These are phyloP conservation scores for Torrubiellomyces zombiae DNA, from an alignment of 2,329 filamentous ascomycete genomes.

Conservation along the genomic window DNA sequence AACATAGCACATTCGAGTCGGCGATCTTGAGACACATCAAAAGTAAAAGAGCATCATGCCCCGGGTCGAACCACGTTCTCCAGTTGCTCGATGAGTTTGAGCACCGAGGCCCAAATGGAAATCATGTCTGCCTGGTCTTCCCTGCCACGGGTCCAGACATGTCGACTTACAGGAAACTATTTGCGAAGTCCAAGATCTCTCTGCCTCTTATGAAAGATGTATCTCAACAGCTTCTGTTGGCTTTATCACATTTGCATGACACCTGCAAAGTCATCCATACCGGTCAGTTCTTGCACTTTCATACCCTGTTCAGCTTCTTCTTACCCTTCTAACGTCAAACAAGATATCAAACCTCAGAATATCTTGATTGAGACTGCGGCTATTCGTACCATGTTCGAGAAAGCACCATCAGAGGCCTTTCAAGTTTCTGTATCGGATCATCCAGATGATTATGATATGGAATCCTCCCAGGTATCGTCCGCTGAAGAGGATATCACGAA, in stretches of 20 bases:
- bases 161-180: conserved; percentile 4
- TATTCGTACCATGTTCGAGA: conserved; percentile 8
- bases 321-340: too few species aligned
- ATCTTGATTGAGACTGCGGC: conserved; percentile 8
- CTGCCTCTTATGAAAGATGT: conserved; percentile 5
- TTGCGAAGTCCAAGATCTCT: conserved; percentile 4
- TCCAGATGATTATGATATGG: not conserved
- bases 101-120: conserved; percentile 13
- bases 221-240: conserved; percentile 7
- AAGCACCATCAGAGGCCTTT: conserved; percentile 7
- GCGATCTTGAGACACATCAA: conserved; percentile 7
- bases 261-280: conserved; percentile 9
- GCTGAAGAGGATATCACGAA: conserved; percentile 5
- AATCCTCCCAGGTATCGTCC: conserved; percentile 4
- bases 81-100: conserved; percentile 10
- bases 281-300: too few species aligned
- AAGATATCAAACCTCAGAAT: conserved; percentile 12
- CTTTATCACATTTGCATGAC: conserved; percentile 8
- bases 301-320: too few species aligned
- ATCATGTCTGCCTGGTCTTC: conserved; percentile 13
- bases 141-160: conserved; percentile 14
- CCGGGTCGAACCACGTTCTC: conserved; percentile 5
- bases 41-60: not conserved
- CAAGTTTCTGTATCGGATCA: too few species aligned
- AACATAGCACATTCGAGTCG: conserved; percentile 7